Conservation (phyloP, 495 filamentous ascomycete genomes). For the Penicillium cinerascens region DNA sequence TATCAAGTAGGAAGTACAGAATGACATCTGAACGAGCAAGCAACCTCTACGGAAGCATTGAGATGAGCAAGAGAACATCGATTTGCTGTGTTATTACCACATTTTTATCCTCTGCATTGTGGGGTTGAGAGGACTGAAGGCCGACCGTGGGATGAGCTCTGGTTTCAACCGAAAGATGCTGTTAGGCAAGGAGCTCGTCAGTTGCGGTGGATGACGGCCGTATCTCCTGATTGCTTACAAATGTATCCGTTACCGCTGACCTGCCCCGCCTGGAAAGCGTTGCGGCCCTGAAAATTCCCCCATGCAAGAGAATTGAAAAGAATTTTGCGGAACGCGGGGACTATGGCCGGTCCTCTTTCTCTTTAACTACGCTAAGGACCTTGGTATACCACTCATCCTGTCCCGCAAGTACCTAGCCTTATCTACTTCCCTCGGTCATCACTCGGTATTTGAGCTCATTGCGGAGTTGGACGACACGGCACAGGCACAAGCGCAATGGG, state of each 20-base stretch:
- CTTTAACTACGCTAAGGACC: background rate
- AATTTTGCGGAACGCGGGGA: conserved; percentile 21
- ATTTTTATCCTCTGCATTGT: no score
- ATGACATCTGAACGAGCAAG: background rate
- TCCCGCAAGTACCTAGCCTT: background rate
- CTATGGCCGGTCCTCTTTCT: conserved; percentile 9
- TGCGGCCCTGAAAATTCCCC: conserved; percentile 22
- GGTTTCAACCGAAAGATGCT: no score
- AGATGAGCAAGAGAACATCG: no score
- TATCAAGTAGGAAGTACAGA: no score
- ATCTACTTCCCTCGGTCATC: background rate
- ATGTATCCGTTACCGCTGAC: conserved; percentile 36
- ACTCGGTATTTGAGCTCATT: background rate
- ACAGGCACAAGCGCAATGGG: conserved; percentile 32
- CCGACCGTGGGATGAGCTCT: no score
- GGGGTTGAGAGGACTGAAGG: no score
- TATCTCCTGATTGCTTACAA: conserved; percentile 35
- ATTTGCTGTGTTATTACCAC: no score
- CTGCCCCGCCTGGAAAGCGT: conserved; percentile 32
- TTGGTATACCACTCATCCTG: background rate
- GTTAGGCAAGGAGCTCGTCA: no score
- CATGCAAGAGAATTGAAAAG: conserved; percentile 25
- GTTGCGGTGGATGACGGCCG: no score
- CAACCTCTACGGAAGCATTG: no score
- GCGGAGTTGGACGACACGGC: background rate